Conservation (phyloP, 768 basidiomycete species). For the Trametes sanguinea region DNA sequence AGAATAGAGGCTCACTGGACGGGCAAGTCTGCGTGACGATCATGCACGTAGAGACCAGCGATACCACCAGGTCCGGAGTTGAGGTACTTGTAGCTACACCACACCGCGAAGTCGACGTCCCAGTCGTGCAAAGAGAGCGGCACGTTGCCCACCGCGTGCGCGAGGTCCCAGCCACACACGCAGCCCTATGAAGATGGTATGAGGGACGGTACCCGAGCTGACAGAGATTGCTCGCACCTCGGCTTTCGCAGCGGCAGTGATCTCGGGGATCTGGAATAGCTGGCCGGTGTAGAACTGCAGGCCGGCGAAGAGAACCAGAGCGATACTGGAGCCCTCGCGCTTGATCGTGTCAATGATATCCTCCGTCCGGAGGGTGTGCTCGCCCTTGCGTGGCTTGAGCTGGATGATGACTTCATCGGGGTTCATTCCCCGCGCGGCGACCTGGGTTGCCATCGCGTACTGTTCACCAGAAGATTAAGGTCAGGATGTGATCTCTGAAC, state of each 20-base stretch:
- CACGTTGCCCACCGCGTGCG: slow-evolving; percentile 94
- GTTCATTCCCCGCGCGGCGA: slow-evolving; percentile 72
- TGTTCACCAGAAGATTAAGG: slow-evolving; percentile 34
- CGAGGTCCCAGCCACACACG: slow-evolving; percentile 94
- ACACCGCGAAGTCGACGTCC: slow-evolving; percentile 96
- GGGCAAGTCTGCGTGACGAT: slow-evolving; percentile 73
- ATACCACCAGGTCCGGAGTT: slow-evolving; percentile 98
- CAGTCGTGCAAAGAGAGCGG: slow-evolving; percentile 88
- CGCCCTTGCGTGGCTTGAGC: slow-evolving; percentile 77
- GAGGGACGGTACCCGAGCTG: not conserved
- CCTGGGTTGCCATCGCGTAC: slow-evolving; percentile 98
- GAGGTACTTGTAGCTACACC: slow-evolving; percentile 98
- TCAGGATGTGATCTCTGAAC: not conserved
- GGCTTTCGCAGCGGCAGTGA: slow-evolving; percentile 83
- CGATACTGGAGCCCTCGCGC: slow-evolving; percentile 73
- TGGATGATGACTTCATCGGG: slow-evolving; percentile 75
- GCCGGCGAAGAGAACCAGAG: slow-evolving; percentile 90
- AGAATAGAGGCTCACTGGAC: slow-evolving; percentile 41
- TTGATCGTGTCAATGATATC: slow-evolving; percentile 82
- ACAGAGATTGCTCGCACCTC: slow-evolving; percentile 51
- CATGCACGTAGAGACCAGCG: slow-evolving; percentile 88
- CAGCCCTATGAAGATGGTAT: slow-evolving; percentile 63
- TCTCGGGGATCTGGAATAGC: slow-evolving; percentile 82
- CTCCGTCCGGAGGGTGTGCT: slow-evolving; percentile 82
- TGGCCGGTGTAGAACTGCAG: slow-evolving; percentile 99